Evolutionary conservation across 371 early-diverging fungal species (phyloP), one percentile per base, ranked within the genome.

Genomic region (Rhizopus microsporus): DNA sequence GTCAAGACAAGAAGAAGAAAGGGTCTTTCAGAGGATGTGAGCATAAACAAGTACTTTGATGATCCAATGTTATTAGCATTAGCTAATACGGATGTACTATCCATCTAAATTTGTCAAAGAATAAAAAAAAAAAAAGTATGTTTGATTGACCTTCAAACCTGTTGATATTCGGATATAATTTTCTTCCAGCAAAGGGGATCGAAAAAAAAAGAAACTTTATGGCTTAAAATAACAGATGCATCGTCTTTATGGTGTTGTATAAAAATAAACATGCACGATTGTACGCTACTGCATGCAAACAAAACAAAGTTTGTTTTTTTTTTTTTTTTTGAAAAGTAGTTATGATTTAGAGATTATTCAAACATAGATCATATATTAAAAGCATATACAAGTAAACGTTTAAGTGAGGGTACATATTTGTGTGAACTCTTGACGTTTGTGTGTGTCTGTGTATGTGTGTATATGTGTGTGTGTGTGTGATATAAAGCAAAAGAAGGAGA

Each of bases 1-100:
- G 82, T 97, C 63, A 98, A 98, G 79, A 97, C 99, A 10, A 76
- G 99, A 62, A 86, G 99, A 71, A 77, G 99, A 68, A 97, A 97
- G 81, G 87, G 88, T 59, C 67, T 93, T 51, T 88, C 91, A 51
- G 98, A 97, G 61, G 96, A 95, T 78, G 95, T 97, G 4, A 87
- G 88, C 23, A 88, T 96, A 55, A 92, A 90, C 73, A 95, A 96
- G 75, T 96, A 88, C 80, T 93, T 97, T 75, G 98, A 97, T 63
- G 96, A 96, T 70, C 91, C 92, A 4, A 89, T 92, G 91, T 57
- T 89, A 37, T 56, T 85, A 38, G 81, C 81, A 62, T 54, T 87
- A 62, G 87, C 85, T 17, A 81, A 87, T 58, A 75, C 74, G 30
- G 77, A 81, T 57, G 65, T 81, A 32, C 63, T 77, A 23, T 23